A percentile compares a stretch with the other conserved stretches of the same genome.
Conservation (phyloP, 2,329 filamentous ascomycete species). For the Exophiala sp. region DNA sequence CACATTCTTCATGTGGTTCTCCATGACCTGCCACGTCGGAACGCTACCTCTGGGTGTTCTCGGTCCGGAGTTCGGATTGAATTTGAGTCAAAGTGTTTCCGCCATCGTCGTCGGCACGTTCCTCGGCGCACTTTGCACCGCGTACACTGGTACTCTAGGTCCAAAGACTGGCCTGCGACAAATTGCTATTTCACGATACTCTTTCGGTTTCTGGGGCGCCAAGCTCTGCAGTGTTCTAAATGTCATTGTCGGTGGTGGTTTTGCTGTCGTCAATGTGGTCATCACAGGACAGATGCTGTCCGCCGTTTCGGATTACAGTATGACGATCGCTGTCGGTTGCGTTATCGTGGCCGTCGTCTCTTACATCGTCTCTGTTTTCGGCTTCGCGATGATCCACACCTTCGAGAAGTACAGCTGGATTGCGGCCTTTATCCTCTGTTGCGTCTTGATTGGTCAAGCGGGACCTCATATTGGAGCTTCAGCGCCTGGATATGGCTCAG, state of each 20-base stretch:
- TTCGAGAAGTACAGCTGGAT: constrained; percentile 35
- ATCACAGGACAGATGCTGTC: constrained; percentile 35
- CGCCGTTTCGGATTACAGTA: constrained; percentile 35
- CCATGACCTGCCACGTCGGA: constrained; percentile 41
- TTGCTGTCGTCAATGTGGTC: constrained; percentile 35
- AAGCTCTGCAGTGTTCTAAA: constrained; percentile 33
- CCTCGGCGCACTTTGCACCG: constrained; percentile 40
- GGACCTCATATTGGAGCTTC: constrained; percentile 43
- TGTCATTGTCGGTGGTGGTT: constrained; percentile 30
- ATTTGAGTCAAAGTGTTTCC: constrained; percentile 42
- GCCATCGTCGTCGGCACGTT: constrained; percentile 41
- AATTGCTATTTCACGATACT: constrained; percentile 31
- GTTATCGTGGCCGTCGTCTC: constrained; percentile 33
- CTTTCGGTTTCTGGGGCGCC: constrained; percentile 33
- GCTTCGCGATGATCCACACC: constrained; percentile 31
- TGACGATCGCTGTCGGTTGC: constrained; percentile 32
- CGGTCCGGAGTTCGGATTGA: constrained; percentile 48
- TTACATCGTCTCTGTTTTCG: constrained; percentile 31
- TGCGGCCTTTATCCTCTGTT: constrained; percentile 35
- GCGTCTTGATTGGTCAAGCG: constrained; percentile 48
- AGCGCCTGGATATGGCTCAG: constrained; percentile 32
- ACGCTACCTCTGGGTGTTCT: constrained; percentile 42
- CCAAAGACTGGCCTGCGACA: constrained; percentile 38
- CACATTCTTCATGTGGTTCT: constrained; percentile 46
- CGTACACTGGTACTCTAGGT: constrained; percentile 42